These are phyloP conservation scores for Verticillium zaregamsianum DNA, from an alignment of 2,329 filamentous ascomycete species.

Conservation along the genomic window DNA sequence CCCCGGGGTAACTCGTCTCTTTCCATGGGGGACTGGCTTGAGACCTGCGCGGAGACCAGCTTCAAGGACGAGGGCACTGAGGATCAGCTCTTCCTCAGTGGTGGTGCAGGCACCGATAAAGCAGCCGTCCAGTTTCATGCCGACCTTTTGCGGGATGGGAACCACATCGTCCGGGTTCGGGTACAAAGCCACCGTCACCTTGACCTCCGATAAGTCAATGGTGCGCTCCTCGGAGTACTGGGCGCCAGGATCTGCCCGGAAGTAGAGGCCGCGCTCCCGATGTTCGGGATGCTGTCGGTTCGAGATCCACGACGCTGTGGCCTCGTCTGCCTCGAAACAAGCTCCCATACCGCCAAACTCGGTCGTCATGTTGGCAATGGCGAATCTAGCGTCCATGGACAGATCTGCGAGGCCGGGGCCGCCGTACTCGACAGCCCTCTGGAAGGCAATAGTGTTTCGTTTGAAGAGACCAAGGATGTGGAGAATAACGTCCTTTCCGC, in stretches of 20 bases:
- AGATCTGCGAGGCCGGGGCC: slow-evolving; percentile 34
- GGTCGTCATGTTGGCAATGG: slow-evolving; percentile 42
- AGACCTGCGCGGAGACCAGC: slow-evolving; percentile 27
- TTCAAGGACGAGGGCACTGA: slow-evolving; percentile 34
- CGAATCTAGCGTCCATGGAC: slow-evolving; percentile 38
- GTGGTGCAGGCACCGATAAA: slow-evolving; percentile 43
- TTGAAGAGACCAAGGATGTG: slow-evolving; percentile 37
- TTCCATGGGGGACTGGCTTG: slow-evolving; percentile 23
- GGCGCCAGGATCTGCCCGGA: slow-evolving; percentile 30
- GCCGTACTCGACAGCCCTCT: slow-evolving; percentile 39
- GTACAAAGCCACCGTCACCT: slow-evolving; percentile 31
- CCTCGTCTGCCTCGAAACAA: slow-evolving; percentile 32
- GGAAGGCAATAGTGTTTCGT: slow-evolving; percentile 38
- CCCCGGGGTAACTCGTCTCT: slow-evolving; percentile 33
- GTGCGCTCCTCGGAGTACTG: slow-evolving; percentile 26
- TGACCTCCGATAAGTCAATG: slow-evolving; percentile 32
- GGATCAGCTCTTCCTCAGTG: slow-evolving; percentile 36
- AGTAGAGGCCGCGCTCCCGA: slow-evolving; percentile 26
- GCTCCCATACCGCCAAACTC: slow-evolving; percentile 36
- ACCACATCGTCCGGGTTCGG: slow-evolving; percentile 38
- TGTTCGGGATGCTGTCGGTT: slow-evolving; percentile 23
- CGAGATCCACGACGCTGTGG: slow-evolving; percentile 27
- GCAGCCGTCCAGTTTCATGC: slow-evolving; percentile 31
- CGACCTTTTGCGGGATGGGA: slow-evolving; percentile 24
- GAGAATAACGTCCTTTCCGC: slow-evolving; percentile 42